Conservation (phyloP, 805 yeast species). For the Kodamaea leandrae region DNA sequence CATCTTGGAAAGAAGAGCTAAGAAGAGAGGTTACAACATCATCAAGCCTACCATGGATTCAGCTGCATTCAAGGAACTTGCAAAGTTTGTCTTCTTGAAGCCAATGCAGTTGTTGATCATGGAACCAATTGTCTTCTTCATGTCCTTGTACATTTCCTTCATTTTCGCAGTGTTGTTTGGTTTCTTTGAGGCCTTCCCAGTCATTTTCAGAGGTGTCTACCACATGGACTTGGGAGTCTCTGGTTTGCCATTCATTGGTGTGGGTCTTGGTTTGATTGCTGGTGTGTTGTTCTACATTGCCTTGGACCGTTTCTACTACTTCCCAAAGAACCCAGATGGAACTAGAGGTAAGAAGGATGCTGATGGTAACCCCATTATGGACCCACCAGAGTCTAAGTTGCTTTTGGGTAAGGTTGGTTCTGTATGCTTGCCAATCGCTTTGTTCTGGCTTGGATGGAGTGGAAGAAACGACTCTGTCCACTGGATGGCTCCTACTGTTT, state of each 20-base stretch:
- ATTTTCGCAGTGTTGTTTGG: slow-evolving; percentile 77
- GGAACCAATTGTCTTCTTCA: slow-evolving; percentile 73
- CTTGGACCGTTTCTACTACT: slow-evolving; percentile 48
- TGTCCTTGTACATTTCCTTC: slow-evolving; percentile 69
- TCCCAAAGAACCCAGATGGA: slow-evolving; percentile 62
- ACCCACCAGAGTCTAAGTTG: slow-evolving; percentile 60
- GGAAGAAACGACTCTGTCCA: slow-evolving; percentile 51
- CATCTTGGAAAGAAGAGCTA: slow-evolving; percentile 58
- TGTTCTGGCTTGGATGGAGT: slow-evolving; percentile 86
- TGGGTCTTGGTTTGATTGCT: slow-evolving; percentile 61
- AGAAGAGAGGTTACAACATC: slow-evolving; percentile 53
- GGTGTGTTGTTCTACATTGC: slow-evolving; percentile 54
- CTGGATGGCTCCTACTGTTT: slow-evolving; percentile 74
- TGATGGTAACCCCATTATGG: slow-evolving; percentile 52
- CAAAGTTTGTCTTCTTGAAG: slow-evolving; percentile 52
- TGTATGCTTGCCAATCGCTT: slow-evolving; percentile 58
- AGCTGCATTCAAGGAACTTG: slow-evolving; percentile 43
- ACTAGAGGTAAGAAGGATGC: slow-evolving; percentile 53
- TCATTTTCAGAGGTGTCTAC: slow-evolving; percentile 67
- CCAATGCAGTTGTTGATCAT: slow-evolving; percentile 67
- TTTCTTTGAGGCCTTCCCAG: slow-evolving; percentile 76
- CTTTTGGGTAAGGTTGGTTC: slow-evolving; percentile 67
- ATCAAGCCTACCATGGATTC: slow-evolving; percentile 27
- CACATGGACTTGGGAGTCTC: slow-evolving; percentile 57
- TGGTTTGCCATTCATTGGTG: slow-evolving; percentile 69